Base-by-base conservation (phyloP, 768 basidiomycete species). In the Phanerochaete sordida region DNA sequence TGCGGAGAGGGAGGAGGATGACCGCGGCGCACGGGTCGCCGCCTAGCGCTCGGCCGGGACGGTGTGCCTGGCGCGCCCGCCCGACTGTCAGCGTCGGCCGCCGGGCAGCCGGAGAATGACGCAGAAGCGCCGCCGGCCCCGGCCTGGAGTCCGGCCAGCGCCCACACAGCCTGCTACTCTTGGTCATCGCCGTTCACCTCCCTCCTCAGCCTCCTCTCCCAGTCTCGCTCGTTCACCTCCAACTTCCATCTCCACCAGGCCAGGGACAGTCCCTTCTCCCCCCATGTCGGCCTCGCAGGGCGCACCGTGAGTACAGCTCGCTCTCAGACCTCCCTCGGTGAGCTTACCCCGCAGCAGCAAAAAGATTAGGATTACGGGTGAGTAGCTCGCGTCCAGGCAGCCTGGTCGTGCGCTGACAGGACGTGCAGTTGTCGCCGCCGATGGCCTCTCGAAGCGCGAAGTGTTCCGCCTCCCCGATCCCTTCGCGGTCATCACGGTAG, bases 401-500 rank as follows among this genome's bases (percentile, higher is more conserved):
- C n/a, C n/a, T n/a, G n/a, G n/a, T n/a, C n/a, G n/a, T n/a, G 12
- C 39, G 11, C 57, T 57, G 53, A 58, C n/a, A 11, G 27, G n/a
- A 24, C 16, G n/a, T 67, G 1, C 33, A 97, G 95, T 95, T 63
- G 95, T 99, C 63, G 96, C 97, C 58, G 97, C 94, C 48, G 95
- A 97, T 76, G 90, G 90, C 15, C 77, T 97, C 21, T 90, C 90
- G 49, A 97, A 96, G 78, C 90, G 94, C 59, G 94, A 97, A 78
- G 93, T 96, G 56, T 95, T 97, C 72, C 86, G 95, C 55, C 87
- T 98, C 6, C 97, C 96, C 2, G 95, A 98, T 75, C 96, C 97
- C 4, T 98, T 98, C 72, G 96, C 97, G 5, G 95, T 99, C 68
- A 90, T 99, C 73, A 98, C 96, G 23, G 95, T 98, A 45, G 97